Conservation (phyloP, 1,284 basidiomycete genomes). For the Pseudozyma tsukubaensis region DNA sequence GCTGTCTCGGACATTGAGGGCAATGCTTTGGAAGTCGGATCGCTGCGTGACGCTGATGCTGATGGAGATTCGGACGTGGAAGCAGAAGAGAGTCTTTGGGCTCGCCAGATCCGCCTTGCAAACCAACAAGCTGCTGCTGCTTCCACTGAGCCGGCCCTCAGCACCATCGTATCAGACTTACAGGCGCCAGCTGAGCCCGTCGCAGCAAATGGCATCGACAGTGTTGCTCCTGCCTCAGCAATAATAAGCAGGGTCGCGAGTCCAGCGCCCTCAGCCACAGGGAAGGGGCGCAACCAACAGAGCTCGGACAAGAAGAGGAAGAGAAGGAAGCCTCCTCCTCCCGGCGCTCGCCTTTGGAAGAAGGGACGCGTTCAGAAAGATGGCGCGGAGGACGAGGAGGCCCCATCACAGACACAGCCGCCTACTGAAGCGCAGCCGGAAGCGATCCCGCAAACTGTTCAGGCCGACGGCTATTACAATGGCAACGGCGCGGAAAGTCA, state of each 20-base stretch:
- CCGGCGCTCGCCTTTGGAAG: conserved; percentile 46
- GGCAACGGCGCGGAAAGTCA: not conserved
- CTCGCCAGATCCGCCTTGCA: conserved; percentile 32
- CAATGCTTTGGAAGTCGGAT: conserved; percentile 13
- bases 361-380: conserved; percentile 44
- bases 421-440: not conserved
- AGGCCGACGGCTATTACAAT: not conserved
- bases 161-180: conserved; percentile 7
- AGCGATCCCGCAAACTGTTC: not conserved
- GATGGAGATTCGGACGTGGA: conserved; percentile 26
- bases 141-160: not conserved
- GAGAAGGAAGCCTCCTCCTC: conserved; percentile 43
- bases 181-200: conserved; percentile 15
- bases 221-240: conserved; percentile 1
- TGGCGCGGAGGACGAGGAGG: conserved; percentile 9
- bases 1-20: conserved; percentile 16
- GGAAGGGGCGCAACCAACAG: not conserved
- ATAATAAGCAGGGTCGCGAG: conserved; percentile 22
- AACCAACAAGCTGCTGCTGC: conserved; percentile 17
- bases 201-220: not conserved
- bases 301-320: conserved; percentile 13
- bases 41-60: conserved; percentile 14
- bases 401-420: not conserved
- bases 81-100: conserved; percentile 40
- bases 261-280: conserved; percentile 12